Evolutionary conservation across 2,329 filamentous ascomycete genomes (phyloP), one percentile per base, ranked within the genome.

Genomic region (Beauveria sp.): DNA sequence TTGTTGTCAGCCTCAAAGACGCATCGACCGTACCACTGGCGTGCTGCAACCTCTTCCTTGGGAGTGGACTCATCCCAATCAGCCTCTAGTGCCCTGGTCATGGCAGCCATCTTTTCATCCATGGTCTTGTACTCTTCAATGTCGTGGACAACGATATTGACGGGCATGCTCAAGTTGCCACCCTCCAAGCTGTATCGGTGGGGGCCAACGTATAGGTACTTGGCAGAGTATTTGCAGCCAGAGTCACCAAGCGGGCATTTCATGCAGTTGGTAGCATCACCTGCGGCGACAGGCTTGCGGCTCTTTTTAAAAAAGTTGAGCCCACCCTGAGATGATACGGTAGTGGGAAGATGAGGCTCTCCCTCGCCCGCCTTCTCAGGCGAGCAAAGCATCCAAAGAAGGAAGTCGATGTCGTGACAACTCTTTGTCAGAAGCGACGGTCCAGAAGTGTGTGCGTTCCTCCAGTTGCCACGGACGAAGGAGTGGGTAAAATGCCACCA

Each of bases 401-500:
- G 76, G 61, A 97, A 85, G 70, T 99, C 94, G 55, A 99, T 90
- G 67, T 99, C 94, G 69, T 99, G 94, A 67, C 94, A 97, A 62
- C 91, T 96, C 75, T 97, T 99, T 3, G 93, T 96, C 34, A 99
- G 80, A 2, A 99, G 80, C 1, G 90, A 93, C 7, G 87, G 93
- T 26, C 83, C 92, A n/a, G 83, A 87, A 5, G 78, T 87, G 0
- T 85, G 87, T 66, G 91, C 86, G 64, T 90, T 90, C 6, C 93
- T 85, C 94, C 94, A 97, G 74, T 97, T 97, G 18, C 94, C 94
- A 51, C 90, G 84, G 41, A 97, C 93, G 67, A 93, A 96, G 47
- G 87, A 91, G 72, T 96, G 92, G 0, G 89, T 81, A 71, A 96
- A 97, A 72, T 97, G 94, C 91, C 92, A 97, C 87, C 89, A 96